Evolutionary conservation across 805 yeast species (phyloP), one percentile per base, ranked within the genome.

Genomic region (Wickerhamomyces tratensis): DNA sequence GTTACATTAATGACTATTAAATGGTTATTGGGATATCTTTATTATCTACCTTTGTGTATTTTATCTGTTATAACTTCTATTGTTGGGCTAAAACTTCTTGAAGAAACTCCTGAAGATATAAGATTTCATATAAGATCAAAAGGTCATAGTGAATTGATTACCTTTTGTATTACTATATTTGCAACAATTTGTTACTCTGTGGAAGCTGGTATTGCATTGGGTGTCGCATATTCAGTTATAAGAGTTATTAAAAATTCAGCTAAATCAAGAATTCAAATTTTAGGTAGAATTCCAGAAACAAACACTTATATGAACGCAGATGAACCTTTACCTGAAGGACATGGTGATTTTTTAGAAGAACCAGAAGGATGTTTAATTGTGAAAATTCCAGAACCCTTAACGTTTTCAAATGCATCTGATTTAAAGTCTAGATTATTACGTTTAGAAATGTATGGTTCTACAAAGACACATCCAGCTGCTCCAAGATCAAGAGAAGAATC

Each of bases 121-220:
- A 58, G 51, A 43, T 91, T 87, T 59, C 95, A 86, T 61, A 71
- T 79, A 68, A 63, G 65, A 41, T 77, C 89, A 6, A 66, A 71
- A 25, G 96, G 97, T 0, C 85, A 76, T 61, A 77, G 78, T 53
- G 98, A 91, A 54, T 57, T 91, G 5, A 57, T 76, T 6, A 80
- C 89, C 0, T 77, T 86, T 51, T 61, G 67, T 13, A 66, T 82
- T n/a, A 84, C 93, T 0, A 65, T 84, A 7, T 36, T 70, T 2
- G 71, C 79, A 1, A 82, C 95, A 0, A 56, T 84, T 25, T 74
- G 79, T 50, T 80, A 73, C 58, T 87, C 97, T 0, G 79, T 89
- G 57, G 96, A 91, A 59, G 79, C 83, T 13, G 98, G 98, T 2
- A 86, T 93, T 39, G 78, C 83, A 3, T 73, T 86, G n/a, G 98